A percentile compares a stretch with the other conserved stretches of the same genome.
phyloP scores from a whole-genome alignment of 257 asterid genomes.

The Primulina tabacum region DNA sequence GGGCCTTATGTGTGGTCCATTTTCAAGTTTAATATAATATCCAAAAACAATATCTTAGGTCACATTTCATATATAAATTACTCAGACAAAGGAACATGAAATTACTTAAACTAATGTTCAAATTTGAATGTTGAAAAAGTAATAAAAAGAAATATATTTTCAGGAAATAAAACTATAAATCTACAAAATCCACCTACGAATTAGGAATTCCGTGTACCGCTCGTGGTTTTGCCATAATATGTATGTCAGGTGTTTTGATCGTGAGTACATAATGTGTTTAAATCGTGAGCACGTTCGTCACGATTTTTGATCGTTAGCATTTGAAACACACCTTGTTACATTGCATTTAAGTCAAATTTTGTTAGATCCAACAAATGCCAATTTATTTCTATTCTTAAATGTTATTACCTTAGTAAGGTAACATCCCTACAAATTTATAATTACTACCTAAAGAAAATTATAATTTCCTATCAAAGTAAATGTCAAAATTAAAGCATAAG shows the following conservation, averaged over 20 bases:
- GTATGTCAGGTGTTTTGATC: not conserved
- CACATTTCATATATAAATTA: too few relatives aligned
- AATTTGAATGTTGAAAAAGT: too few relatives aligned
- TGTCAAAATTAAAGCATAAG: too few relatives aligned
- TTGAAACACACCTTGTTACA: not conserved
- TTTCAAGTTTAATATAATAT: too few relatives aligned
- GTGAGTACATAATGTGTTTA: too few relatives aligned
- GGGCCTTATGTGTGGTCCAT: too few relatives aligned
- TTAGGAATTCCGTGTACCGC: not conserved
- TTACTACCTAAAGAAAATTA: too few relatives aligned
- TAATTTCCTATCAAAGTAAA: too few relatives aligned
- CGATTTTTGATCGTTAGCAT: not conserved
- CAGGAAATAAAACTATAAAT: not conserved
- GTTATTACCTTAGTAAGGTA: too few relatives aligned
- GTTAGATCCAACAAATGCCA: not conserved
- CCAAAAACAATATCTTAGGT: too few relatives aligned
- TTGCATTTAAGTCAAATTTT: not conserved
- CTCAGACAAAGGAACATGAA: not conserved
- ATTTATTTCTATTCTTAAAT: not conserved
- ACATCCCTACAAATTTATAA: too few relatives aligned
- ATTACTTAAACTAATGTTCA: not conserved
- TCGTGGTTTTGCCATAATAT: not conserved
- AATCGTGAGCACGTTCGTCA: not conserved
- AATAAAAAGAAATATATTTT: too few relatives aligned
- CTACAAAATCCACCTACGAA: not conserved